These are phyloP conservation scores for Starmerella lactis-condensi DNA, from an alignment of 805 yeast species.

Conservation along the genomic window DNA sequence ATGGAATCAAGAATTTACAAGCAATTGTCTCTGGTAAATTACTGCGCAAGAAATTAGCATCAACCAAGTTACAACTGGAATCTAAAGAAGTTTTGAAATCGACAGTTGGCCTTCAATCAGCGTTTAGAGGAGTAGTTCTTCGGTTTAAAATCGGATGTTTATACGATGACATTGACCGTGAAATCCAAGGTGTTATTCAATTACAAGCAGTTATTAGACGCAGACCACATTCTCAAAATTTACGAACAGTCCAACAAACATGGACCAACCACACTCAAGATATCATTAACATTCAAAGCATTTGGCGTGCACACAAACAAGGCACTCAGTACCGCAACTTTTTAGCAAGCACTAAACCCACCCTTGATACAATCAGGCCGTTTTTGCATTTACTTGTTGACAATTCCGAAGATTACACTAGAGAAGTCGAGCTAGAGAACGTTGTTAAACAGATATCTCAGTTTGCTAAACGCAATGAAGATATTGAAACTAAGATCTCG, in stretches of 20 bases:
- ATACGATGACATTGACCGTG: conserved; percentile 23
- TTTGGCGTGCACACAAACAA: conserved; percentile 46
- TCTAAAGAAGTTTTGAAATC: conserved; percentile 3
- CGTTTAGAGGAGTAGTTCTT: conserved; percentile 23
- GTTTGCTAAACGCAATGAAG: conserved; percentile 51
- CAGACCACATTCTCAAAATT: conserved; percentile 17
- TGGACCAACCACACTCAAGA: conserved; percentile 39
- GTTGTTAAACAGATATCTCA: conserved; percentile 50
- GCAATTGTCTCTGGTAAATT: conserved; percentile 16
- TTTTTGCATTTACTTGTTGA: conserved; percentile 62
- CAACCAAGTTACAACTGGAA: conserved; percentile 1
- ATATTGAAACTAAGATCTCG: conserved; percentile 53
- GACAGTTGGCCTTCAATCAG: conserved; percentile 22
- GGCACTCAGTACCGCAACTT: conserved; percentile 57
- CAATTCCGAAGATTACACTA: conserved; percentile 53
- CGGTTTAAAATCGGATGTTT: conserved; percentile 21
- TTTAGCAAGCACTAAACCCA: conserved; percentile 54
- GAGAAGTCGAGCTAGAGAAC: conserved; percentile 51
- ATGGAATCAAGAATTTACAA: not conserved
- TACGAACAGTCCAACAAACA: conserved; percentile 24
- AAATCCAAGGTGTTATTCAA: conserved; percentile 15
- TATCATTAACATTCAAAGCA: conserved; percentile 57
- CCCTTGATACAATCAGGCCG: conserved; percentile 52
- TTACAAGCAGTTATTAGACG: conserved; percentile 24
- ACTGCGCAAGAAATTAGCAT: conserved; percentile 1